Evolutionary conservation across 305 asterid genomes (phyloP).

Genomic region (Fraxinus dipetala): DNA sequence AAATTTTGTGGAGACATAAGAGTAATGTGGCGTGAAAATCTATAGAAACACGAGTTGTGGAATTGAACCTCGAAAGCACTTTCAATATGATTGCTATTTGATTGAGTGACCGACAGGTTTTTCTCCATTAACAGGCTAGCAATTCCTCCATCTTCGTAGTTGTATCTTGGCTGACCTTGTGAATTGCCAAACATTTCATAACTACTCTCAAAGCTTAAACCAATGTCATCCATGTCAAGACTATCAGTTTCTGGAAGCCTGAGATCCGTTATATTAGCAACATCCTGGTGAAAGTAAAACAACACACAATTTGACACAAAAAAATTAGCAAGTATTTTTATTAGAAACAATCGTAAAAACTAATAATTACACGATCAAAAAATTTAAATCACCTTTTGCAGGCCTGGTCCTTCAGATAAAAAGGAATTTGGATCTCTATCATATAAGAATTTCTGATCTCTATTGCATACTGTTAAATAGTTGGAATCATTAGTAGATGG

Average conservation of each 20-base stretch:
- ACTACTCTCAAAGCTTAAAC: conserved; percentile 39
- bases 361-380: background rate
- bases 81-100: conserved; percentile 46
- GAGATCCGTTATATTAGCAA: conserved; percentile 39
- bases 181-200: conserved; percentile 28
- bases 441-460: conserved; percentile 22
- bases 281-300: conserved; percentile 20
- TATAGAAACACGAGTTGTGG: background rate
- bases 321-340: background rate
- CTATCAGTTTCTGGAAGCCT: conserved; percentile 36
- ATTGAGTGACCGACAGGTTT: conserved; percentile 42
- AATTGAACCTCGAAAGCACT: conserved; percentile 45
- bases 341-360: background rate
- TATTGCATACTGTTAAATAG: background rate
- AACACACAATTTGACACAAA: background rate
- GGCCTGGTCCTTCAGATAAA: conserved; percentile 28
- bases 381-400: conserved; percentile 35
- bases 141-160: conserved; percentile 37
- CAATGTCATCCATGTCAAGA: conserved; percentile 49
- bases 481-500: background rate
- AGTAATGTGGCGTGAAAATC: background rate
- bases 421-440: conserved; percentile 20
- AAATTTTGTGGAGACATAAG: background rate
- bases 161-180: conserved; percentile 23
- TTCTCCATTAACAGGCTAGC: conserved; percentile 40